Percentiles rank a stretch among this genome's conserved stretches.
Conservation (phyloP, 1,284 basidiomycete species). For the Xerocomus cyaneibrunnescens region DNA sequence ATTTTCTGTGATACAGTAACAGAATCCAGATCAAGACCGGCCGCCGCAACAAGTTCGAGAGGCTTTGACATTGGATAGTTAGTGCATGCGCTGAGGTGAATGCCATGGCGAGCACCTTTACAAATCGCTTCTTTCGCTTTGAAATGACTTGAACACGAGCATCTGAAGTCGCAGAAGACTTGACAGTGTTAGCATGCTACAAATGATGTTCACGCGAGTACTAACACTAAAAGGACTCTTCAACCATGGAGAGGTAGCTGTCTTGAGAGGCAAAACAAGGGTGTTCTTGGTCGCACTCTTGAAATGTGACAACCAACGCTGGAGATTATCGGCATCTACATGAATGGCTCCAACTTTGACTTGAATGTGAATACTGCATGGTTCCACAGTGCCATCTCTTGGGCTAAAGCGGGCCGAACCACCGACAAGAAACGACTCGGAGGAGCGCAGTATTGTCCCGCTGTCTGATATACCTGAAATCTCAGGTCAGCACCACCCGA, state of each 20-base stretch:
- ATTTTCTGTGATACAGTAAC: conserved; percentile 35
- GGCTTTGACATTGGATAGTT: conserved; percentile 13
- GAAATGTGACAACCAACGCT: conserved; percentile 21
- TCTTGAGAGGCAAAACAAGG: conserved; percentile 20
- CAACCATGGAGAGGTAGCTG: conserved; percentile 29
- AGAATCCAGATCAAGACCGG: conserved; percentile 23
- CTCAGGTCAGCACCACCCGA: conserved; percentile 5
- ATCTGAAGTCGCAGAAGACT: conserved; percentile 24
- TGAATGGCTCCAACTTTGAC: conserved; percentile 49
- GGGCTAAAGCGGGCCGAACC: conserved; percentile 60
- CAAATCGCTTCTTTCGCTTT: conserved; percentile 19
- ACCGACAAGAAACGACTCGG: conserved; percentile 45
- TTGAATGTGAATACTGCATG: conserved; percentile 50
- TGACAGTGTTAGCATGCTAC: conserved; percentile 8
- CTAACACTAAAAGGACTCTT: conserved; percentile 34
- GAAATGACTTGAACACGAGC: conserved; percentile 4
- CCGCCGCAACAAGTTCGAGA: conserved; percentile 20
- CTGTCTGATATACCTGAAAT: conserved; percentile 17
- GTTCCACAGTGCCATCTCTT: conserved; percentile 51
- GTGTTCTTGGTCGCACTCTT: conserved; percentile 7
- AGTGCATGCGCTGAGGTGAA: conserved; percentile 1
- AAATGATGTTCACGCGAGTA: background rate
- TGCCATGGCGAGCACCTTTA: conserved; percentile 11
- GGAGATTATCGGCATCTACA: conserved; percentile 45
- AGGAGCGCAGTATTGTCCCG: conserved; percentile 44